Conservation (phyloP, 2,329 filamentous ascomycete species). For the Trichoderma aggressivum region DNA sequence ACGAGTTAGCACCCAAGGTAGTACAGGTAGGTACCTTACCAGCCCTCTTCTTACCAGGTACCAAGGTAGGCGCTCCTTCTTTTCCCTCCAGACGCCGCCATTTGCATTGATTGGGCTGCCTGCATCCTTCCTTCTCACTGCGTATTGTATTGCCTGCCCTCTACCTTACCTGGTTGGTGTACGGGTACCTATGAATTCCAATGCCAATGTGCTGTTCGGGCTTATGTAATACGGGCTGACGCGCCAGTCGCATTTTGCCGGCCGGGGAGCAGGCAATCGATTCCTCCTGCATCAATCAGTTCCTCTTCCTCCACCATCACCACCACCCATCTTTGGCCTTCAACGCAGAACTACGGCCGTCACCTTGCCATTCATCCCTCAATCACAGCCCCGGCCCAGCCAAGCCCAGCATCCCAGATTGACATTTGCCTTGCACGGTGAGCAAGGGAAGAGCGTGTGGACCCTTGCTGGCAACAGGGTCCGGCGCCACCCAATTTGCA, state of each 20-base stretch:
- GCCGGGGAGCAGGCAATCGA: background rate
- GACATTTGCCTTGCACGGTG: slow-evolving; percentile 16
- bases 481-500: slow-evolving; percentile 20
- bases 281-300: background rate
- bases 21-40: too few relatives aligned
- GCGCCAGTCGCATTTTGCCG: background rate
- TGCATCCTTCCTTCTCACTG: background rate
- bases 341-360: slow-evolving; percentile 9
- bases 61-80: background rate
- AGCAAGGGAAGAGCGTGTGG: slow-evolving; percentile 6
- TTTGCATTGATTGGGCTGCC: background rate
- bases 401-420: slow-evolving; percentile 13
- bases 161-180: background rate
- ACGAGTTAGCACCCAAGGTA: too few relatives aligned
- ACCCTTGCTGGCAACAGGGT: slow-evolving; percentile 16
- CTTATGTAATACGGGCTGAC: slow-evolving; percentile 12
- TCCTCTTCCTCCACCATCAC: background rate
- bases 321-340: background rate
- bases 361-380: slow-evolving; percentile 8
- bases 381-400: background rate
- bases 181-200: background rate
- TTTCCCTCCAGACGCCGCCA: background rate
- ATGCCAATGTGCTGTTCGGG: background rate
- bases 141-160: background rate
- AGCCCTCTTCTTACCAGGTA: too few relatives aligned